Conservation (phyloP, 805 yeast species). For the Komagataella pseudopastoris region DNA sequence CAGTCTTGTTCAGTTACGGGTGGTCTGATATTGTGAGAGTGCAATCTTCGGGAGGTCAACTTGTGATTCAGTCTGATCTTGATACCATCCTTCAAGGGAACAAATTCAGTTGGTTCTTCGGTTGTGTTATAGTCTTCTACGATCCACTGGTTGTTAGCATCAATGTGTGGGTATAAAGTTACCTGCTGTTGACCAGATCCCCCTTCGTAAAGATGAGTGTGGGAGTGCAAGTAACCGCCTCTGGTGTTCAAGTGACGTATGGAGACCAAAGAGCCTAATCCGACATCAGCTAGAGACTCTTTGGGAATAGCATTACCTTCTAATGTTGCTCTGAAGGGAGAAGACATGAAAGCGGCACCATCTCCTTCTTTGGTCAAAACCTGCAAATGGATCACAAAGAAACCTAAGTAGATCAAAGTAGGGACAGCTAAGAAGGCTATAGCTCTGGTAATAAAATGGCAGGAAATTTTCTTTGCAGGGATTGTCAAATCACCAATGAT, state of each 20-base stretch:
- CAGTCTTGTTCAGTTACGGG: constrained; percentile 89
- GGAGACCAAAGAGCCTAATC: constrained; percentile 55
- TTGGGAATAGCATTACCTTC: constrained; percentile 47
- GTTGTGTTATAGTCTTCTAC: constrained; percentile 47
- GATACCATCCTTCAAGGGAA: constrained; percentile 31
- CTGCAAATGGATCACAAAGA: constrained; percentile 45
- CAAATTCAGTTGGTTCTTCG: constrained; percentile 23
- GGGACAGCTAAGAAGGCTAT: constrained; percentile 41
- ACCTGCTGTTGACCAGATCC: constrained; percentile 66
- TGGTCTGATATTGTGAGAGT: constrained; percentile 61
- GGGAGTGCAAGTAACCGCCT: constrained; percentile 79
- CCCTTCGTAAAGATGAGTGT: constrained; percentile 50
- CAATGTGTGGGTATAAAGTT: constrained; percentile 51
- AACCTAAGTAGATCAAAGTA: constrained; percentile 34
- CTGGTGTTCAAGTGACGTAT: constrained; percentile 56
- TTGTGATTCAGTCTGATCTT: constrained; percentile 58
- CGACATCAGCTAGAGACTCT: constrained; percentile 50
- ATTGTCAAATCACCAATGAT: constrained; percentile 54
- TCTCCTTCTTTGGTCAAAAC: constrained; percentile 35
- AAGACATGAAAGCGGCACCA: constrained; percentile 49
- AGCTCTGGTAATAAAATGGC: constrained; percentile 23
- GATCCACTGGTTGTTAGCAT: constrained; percentile 60
- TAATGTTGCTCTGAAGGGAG: constrained; percentile 54
- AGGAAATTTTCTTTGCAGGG: constrained; percentile 6
- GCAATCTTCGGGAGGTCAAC: constrained; percentile 53